phyloP scores from a whole-genome alignment of 257 asterid species.

The Capsicum baccatum region DNA sequence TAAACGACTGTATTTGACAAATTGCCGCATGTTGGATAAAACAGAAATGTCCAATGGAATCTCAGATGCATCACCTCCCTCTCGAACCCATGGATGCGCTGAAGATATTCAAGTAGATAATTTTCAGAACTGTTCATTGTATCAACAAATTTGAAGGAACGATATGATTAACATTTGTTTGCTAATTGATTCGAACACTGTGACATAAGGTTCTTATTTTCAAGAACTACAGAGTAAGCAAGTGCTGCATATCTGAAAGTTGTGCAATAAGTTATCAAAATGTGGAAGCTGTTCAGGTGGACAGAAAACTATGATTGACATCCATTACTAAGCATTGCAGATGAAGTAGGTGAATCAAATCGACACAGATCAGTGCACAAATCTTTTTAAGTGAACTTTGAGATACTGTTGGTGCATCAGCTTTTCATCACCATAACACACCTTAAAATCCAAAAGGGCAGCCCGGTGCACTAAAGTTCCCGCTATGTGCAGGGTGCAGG shows the following conservation, averaged over 20 bases:
- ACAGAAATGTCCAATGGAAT: conserved; percentile 84
- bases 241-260: not conserved
- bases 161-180: not conserved
- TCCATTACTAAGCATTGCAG: not conserved
- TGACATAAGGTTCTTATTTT: not conserved
- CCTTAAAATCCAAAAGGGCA: not conserved
- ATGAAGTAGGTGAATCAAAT: conserved; percentile 18
- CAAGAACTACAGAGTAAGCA: conserved; percentile 1
- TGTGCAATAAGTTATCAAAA: conserved; percentile 8
- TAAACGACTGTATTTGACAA: conserved; percentile 72
- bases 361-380: not conserved
- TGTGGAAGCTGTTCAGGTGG: not conserved
- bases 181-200: not conserved
- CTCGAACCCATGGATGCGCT: conserved; percentile 91
- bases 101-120: conserved; percentile 35
- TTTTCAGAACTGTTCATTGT: not conserved
- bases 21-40: conserved; percentile 75
- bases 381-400: conserved; percentile 8
- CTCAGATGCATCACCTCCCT: conserved; percentile 88
- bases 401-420: not conserved
- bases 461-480: too few relatives aligned
- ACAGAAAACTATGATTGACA: not conserved
- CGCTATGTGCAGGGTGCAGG: too few relatives aligned
- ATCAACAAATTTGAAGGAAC: conserved; percentile 5
- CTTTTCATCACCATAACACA: not conserved